Percentiles rank a stretch among this genome's conserved stretches.
phyloP scores from a whole-genome alignment of 176 grass and related monocot species.

The Bothriochloa decipiens region DNA sequence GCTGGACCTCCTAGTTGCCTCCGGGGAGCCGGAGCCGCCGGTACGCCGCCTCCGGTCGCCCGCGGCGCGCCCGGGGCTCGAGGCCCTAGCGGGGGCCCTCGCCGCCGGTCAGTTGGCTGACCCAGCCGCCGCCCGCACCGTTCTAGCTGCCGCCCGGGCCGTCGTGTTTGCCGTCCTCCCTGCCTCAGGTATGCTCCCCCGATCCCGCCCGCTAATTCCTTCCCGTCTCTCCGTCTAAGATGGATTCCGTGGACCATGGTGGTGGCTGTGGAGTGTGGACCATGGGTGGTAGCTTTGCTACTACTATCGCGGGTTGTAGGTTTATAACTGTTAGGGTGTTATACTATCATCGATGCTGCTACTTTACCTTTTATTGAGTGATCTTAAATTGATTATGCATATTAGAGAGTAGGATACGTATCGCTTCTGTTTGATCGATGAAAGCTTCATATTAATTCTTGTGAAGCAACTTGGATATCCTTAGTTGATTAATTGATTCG shows the following conservation, averaged over 20 bases:
- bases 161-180: constrained; percentile 54
- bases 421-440: neutral
- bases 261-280: neutral
- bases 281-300: neutral
- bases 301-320: constrained; percentile 5
- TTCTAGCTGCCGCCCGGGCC: constrained; percentile 41
- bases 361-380: neutral
- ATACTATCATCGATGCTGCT: neutral
- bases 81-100: constrained; percentile 46
- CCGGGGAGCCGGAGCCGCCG: constrained; percentile 33
- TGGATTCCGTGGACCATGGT: neutral
- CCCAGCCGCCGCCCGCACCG: constrained; percentile 28
- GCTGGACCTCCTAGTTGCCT: constrained; percentile 39
- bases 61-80: constrained; percentile 42
- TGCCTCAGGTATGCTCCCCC: constrained; percentile 39
- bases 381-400: neutral
- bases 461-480: neutral
- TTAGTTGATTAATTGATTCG: neutral
- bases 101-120: constrained; percentile 36
- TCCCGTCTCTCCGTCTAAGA: neutral
- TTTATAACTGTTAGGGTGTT: neutral
- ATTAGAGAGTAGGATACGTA: too few relatives aligned
- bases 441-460: neutral
- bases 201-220: neutral
- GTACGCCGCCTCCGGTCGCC: constrained; percentile 33